Percentiles rank a stretch among this genome's conserved stretches.
Conservation (phyloP, 1,284 basidiomycete species). For the Schizophyllum amplum region DNA sequence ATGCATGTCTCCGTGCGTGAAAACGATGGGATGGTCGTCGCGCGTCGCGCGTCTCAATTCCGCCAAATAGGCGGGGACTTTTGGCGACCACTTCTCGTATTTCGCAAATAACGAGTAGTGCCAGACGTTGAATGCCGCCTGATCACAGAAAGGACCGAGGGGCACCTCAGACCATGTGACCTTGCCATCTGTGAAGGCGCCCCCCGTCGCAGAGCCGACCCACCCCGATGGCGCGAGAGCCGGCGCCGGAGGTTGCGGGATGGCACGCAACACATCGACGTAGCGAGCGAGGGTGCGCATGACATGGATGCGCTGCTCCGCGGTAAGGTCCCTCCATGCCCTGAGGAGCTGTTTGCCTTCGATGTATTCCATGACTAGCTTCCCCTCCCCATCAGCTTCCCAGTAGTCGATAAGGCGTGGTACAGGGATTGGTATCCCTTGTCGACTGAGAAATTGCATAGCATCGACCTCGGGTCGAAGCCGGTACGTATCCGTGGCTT, state of each 20-base stretch:
- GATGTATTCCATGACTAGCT: neutral
- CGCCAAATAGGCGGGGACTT: neutral
- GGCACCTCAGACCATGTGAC: neutral
- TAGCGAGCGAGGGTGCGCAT: neutral
- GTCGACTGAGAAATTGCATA: neutral
- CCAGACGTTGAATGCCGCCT: neutral
- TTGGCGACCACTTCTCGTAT: neutral
- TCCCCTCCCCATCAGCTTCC: neutral
- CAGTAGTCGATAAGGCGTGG: neutral
- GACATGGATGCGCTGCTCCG: neutral
- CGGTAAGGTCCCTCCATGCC: neutral
- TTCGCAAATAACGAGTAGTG: neutral
- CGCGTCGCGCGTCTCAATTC: constrained; percentile 5
- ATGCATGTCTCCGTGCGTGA: constrained; percentile 11
- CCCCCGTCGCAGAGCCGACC: neutral
- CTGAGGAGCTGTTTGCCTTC: neutral
- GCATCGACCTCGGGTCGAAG: neutral
- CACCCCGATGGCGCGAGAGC: neutral
- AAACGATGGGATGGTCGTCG: constrained; percentile 8
- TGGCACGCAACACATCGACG: neutral
- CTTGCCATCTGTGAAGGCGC: neutral
- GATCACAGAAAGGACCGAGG: neutral
- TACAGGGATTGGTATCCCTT: neutral
- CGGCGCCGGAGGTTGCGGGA: neutral
- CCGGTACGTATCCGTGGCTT: neutral